These are phyloP conservation scores for Rhexocercosporidium sp. DNA, from an alignment of 2,329 filamentous ascomycete species.

Conservation along the genomic window DNA sequence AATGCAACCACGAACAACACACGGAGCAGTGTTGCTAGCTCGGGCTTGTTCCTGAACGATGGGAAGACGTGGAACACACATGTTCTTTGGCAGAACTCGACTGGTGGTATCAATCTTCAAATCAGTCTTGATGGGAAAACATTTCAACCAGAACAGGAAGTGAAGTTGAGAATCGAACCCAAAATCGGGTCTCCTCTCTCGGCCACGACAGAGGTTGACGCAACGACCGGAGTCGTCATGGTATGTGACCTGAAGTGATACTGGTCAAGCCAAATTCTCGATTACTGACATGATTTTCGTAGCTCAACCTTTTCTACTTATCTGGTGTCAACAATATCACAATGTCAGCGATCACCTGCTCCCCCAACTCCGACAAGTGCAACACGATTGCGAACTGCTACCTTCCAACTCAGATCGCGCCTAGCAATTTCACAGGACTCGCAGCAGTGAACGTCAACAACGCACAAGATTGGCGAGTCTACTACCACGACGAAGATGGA, in stretches of 20 bases:
- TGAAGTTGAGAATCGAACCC: conserved; percentile 26
- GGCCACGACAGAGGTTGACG: conserved; percentile 31
- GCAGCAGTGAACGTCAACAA: conserved; percentile 33
- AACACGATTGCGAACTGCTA: conserved; percentile 26
- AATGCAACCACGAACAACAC: conserved; percentile 25
- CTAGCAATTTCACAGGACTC: conserved; percentile 28
- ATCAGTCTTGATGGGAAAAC: conserved; percentile 30
- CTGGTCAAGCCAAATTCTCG: background rate
- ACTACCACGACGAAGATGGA: conserved; percentile 30
- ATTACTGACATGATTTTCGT: background rate
- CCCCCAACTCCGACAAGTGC: conserved; percentile 26
- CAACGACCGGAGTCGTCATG: conserved; percentile 29
- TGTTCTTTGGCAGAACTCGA: conserved; percentile 29
- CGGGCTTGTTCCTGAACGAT: conserved; percentile 31
- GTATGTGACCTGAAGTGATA: conserved; percentile 12
- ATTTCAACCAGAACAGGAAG: conserved; percentile 24
- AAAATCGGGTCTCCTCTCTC: conserved; percentile 31
- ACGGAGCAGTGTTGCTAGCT: conserved; percentile 30
- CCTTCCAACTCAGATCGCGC: conserved; percentile 24
- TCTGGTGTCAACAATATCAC: conserved; percentile 29
- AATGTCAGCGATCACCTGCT: conserved; percentile 32
- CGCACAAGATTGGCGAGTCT: conserved; percentile 34
- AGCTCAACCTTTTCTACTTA: conserved; percentile 36
- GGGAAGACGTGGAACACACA: conserved; percentile 35
- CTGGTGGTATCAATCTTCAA: conserved; percentile 28